These are phyloP conservation scores for Odonthalia washingtoniensis DNA, from an alignment of 31 red algal genomes.

Conservation along the genomic window DNA sequence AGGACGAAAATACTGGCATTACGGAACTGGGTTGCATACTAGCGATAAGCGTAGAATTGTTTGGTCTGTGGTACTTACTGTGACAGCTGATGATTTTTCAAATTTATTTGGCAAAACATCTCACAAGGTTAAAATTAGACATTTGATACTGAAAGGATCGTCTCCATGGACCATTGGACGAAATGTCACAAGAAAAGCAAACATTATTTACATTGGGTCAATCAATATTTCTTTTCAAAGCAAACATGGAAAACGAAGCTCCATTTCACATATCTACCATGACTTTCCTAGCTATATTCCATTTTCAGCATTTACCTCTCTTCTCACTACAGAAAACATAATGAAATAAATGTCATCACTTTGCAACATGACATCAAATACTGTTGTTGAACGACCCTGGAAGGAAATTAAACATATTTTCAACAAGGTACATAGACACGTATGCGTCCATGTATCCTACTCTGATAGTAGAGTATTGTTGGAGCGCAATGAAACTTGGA, in stretches of 20 bases:
- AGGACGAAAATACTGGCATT: neutral
- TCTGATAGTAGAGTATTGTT: neutral
- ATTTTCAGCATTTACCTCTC: neutral
- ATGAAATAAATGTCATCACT: neutral
- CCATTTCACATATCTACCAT: neutral
- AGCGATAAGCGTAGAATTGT: neutral
- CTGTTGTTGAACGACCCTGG: neutral
- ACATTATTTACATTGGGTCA: neutral
- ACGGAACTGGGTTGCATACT: neutral
- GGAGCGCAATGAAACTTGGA: slow-evolving; percentile 18
- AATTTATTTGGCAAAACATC: neutral
- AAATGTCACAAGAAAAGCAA: neutral
- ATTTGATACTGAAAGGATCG: neutral
- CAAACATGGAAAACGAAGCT: neutral
- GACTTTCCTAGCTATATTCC: neutral
- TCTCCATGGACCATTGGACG: neutral
- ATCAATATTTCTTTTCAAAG: neutral
- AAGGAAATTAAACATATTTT: neutral
- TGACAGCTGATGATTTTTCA: too few species aligned
- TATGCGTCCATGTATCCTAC: neutral
- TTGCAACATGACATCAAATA: neutral
- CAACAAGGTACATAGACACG: neutral
- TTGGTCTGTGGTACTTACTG: neutral
- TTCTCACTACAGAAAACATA: neutral
- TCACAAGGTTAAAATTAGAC: slow-evolving; percentile 11